Conservation (phyloP, 2,329 filamentous ascomycete species). For the Cladosporium phlei region DNA sequence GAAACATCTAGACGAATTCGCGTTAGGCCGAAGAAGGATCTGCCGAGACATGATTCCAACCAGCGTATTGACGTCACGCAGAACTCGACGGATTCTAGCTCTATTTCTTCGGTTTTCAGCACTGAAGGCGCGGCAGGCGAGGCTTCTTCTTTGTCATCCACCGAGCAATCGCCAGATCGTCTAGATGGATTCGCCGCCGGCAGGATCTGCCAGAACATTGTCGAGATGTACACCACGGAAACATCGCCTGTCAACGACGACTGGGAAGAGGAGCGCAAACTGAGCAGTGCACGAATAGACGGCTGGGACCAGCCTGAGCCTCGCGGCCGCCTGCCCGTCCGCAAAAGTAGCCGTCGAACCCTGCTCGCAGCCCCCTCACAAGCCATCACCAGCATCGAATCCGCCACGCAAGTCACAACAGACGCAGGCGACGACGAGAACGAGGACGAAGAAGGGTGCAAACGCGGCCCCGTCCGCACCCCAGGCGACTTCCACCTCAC, state of each 20-base stretch:
- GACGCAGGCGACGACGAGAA: slow-evolving; percentile 7
- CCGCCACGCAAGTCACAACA: slow-evolving; percentile 1
- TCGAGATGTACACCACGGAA: slow-evolving; percentile 27
- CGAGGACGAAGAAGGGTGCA: slow-evolving; percentile 19
- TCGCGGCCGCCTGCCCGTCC: slow-evolving; percentile 8
- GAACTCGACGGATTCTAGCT: slow-evolving; percentile 9
- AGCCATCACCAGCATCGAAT: slow-evolving; percentile 11
- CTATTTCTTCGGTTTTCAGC: slow-evolving; percentile 13
- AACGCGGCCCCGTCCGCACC: slow-evolving; percentile 35
- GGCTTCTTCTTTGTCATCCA: slow-evolving; percentile 5
- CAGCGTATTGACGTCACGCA: not conserved
- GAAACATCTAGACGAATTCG: slow-evolving; percentile 19
- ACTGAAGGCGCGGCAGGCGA: slow-evolving; percentile 1
- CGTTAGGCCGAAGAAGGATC: slow-evolving; percentile 22
- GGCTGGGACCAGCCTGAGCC: no score
- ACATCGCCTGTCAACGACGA: slow-evolving; percentile 12
- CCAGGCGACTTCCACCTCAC: slow-evolving; percentile 70
- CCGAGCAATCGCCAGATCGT: slow-evolving; percentile 5
- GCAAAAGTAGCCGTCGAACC: slow-evolving; percentile 7
- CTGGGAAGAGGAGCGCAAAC: slow-evolving; percentile 7
- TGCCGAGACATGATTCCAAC: slow-evolving; percentile 1
- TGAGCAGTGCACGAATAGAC: not conserved
- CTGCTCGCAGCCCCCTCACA: not conserved
- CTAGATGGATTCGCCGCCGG: slow-evolving; percentile 25
- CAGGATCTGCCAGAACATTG: slow-evolving; percentile 28